Evolutionary conservation across 1,139 yeast genomes (phyloP).

Genomic region (Taphrina deformans): DNA sequence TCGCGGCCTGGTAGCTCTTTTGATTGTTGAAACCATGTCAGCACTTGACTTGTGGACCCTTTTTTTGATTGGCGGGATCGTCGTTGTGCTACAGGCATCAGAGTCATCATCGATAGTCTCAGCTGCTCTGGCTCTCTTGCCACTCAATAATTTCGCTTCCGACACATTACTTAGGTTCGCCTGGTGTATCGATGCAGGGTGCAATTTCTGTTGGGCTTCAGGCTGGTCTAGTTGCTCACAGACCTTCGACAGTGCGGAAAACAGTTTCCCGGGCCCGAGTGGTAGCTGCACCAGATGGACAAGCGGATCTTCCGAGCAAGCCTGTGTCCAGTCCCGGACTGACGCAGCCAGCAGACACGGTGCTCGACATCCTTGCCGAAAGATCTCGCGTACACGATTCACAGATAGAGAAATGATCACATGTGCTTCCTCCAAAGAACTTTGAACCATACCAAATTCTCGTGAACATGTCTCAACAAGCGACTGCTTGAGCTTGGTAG

Average conservation of each 20-base stretch:
- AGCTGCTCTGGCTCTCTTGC: not conserved
- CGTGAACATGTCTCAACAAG: not conserved
- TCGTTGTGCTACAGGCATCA: no score
- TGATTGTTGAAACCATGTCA: no score
- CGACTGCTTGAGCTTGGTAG: not conserved
- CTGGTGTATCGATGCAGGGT: not conserved
- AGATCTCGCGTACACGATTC: not conserved
- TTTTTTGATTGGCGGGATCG: no score
- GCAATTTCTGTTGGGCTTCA: not conserved
- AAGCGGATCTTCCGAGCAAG: not conserved
- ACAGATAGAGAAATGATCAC: slow-evolving; percentile 6
- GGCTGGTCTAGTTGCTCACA: not conserved
- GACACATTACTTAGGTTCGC: not conserved
- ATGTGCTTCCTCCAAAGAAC: slow-evolving; percentile 1
- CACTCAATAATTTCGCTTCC: not conserved
- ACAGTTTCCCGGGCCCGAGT: slow-evolving; percentile 14
- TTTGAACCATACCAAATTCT: slow-evolving; percentile 9
- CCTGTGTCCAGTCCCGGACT: slow-evolving; percentile 1
- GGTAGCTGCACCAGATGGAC: slow-evolving; percentile 22
- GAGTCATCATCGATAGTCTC: no score
- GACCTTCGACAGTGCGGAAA: not conserved
- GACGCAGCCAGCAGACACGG: slow-evolving; percentile 14
- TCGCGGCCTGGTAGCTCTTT: not conserved
- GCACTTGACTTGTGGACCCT: no score
- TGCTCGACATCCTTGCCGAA: not conserved